Base-by-base conservation (phyloP, 345 rosid genomes). In the Lumnitzera littorea region DNA sequence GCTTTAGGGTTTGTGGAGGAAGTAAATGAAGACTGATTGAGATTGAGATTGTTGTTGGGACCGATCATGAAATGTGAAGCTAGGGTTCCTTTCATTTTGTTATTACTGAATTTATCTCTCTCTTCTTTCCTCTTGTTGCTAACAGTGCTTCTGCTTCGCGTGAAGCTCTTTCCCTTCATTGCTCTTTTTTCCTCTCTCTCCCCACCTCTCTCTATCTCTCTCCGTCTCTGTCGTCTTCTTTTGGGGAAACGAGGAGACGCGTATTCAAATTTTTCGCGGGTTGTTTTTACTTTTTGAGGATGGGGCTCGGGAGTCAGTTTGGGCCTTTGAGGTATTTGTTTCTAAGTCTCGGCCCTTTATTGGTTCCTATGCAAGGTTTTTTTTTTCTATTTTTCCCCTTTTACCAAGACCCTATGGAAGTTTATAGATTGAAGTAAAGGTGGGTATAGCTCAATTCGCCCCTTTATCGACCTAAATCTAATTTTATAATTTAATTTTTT, bases 101-200 rank as follows among this genome's bases (percentile, higher is more conserved):
- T 78, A 84, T 20, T 73, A 70, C 65, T 80, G 88, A 61, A 71
- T 66, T 68, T 81, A 47, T 66, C 60, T 47, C 68, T 81, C 53
- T 82, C 59, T 51, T 83, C 50, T 51, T 51, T 64, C 59, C 55
- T 61, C 67, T 64, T 72, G 63, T 67, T 29, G 46, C 53, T 50
- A 53, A 43, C 61, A 15, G 29, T 55, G 61, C 76, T 74, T 52
- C 73, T 58, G 72, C 66, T 68, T 57, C 80, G 73, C 90, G 71
- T 79, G 79, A 48, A 48, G 55, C 72, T 56, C 48, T 60, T 74
- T 66, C 74, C 61, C 51, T 51, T 55, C 61, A 51, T 62, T 64
- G 15, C 65, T 57, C 29, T 24, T 52, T 23, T 52, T 57, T 62
- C 52, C 51, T 13, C 72, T 12, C 55, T 48, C 57, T 55, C 57